Conservation (phyloP, 805 yeast species). For the Suhomyces vadensis region DNA sequence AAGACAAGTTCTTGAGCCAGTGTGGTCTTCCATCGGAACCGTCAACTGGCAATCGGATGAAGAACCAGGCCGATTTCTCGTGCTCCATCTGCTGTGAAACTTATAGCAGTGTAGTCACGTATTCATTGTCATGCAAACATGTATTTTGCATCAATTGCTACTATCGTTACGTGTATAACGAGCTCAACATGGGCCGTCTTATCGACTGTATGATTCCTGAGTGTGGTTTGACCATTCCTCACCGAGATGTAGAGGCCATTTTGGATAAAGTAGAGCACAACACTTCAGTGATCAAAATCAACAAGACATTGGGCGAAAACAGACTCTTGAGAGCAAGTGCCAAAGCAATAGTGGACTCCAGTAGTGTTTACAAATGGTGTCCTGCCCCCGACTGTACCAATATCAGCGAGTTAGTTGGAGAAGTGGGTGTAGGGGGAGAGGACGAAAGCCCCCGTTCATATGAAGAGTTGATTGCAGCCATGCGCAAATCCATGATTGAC, state of each 20-base stretch:
- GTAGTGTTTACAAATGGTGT: constrained; percentile 67
- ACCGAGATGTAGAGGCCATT: constrained; percentile 35
- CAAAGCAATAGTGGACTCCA: constrained; percentile 50
- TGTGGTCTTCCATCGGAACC: constrained; percentile 27
- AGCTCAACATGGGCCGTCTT: constrained; percentile 42
- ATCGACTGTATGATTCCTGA: constrained; percentile 68
- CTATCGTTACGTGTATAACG: constrained; percentile 53
- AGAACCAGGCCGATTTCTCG: background rate
- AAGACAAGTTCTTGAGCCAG: constrained; percentile 21
- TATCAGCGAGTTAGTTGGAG: constrained; percentile 21
- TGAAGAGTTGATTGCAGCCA: background rate
- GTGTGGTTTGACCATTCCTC: constrained; percentile 47
- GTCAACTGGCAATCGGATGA: background rate
- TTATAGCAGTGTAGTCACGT: constrained; percentile 34
- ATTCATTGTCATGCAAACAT: constrained; percentile 68
- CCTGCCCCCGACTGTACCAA: constrained; percentile 75
- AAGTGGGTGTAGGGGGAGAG: constrained; percentile 8
- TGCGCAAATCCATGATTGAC: constrained; percentile 4
- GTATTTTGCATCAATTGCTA: constrained; percentile 72
- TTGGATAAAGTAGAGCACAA: constrained; percentile 6
- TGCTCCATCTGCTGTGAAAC: constrained; percentile 68
- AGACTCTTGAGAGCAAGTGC: constrained; percentile 41
- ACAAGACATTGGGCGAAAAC: constrained; percentile 32
- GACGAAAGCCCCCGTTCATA: background rate
- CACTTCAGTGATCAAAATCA: constrained; percentile 10